Base-by-base conservation (phyloP, 345 rosid genomes). In the Murraya paniculata region DNA sequence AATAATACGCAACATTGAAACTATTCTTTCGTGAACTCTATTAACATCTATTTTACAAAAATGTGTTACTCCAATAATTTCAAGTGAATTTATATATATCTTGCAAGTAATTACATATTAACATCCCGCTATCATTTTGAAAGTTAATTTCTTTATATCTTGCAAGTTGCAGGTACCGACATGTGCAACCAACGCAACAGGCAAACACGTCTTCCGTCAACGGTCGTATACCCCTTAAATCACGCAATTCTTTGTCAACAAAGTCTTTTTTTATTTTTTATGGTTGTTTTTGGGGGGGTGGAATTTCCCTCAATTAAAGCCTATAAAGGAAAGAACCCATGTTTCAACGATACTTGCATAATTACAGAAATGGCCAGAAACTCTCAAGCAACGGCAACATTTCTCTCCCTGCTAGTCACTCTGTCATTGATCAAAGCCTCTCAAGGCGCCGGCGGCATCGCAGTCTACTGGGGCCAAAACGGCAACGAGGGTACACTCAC, bases 391-490 rank as follows among this genome's bases (percentile, higher is more conserved):
- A 59, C 19, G 48, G 21, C 50, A 13, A 31, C 79, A n/a, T 71
- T 85, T 64, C 27, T 82, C 55, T 79, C 71, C 56, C 77, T 82
- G 36, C 38, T 78, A 5, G 5, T 68, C 68, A 64, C 22, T 13
- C 38, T 39, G 0, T 55, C 79, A 19, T 60, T 72, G 31, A 73
- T 66, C 8, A 58, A 33, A 24, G 39, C 67, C 66, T 72, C 79
- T 3, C 18, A 68, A 31, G 85, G 77, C 13, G 57, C 57, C 7
- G 84, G 84, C 3, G 82, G 84, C 62, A 86, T 86, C 56, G 64
- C 85, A 30, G 76, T 84, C 76, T 86, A 82, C 16, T 86, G 91
- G 93, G 93, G 93, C 45, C 94, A 89, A 77, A 86, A 82, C 57
- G 89, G 90, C 50, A 84, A 83, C 58, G 92, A 91, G 80, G 89